Conservation (phyloP, 208 protist species). For the Trypanosoma vivax region DNA sequence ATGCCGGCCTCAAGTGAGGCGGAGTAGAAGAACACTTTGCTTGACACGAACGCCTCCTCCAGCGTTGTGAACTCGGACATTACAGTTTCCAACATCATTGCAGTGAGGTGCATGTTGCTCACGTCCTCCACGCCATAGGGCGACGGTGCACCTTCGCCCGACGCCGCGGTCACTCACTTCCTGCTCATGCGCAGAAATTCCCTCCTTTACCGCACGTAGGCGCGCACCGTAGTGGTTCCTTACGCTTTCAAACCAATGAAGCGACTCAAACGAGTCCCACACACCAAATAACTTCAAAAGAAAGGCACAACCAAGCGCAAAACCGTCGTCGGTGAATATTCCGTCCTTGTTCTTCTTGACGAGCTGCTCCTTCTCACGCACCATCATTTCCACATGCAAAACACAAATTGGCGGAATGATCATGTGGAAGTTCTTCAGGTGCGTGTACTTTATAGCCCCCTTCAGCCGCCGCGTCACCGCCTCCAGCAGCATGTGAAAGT, state of each 20-base stretch:
- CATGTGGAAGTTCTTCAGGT: slow-evolving; percentile 92
- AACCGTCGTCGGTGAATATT: slow-evolving; percentile 96
- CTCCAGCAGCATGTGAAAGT: slow-evolving; percentile 93
- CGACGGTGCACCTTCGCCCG: too few species aligned
- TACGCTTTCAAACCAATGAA: slow-evolving; percentile 94
- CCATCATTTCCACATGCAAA: slow-evolving; percentile 90
- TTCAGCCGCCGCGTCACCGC: slow-evolving; percentile 76
- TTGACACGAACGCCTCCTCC: slow-evolving; percentile 66
- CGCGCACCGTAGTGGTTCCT: slow-evolving; percentile 28
- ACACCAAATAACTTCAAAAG: slow-evolving; percentile 94
- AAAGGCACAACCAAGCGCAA: slow-evolving; percentile 94
- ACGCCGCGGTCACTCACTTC: slow-evolving; percentile 4
- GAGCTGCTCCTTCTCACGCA: slow-evolving; percentile 92
- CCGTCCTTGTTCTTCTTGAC: slow-evolving; percentile 85
- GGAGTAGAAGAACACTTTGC: slow-evolving; percentile 52
- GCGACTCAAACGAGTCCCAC: slow-evolving; percentile 84
- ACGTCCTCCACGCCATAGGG: slow-evolving; percentile 28
- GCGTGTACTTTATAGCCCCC: slow-evolving; percentile 53
- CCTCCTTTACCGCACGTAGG: slow-evolving; percentile 16
- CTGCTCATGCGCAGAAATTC: slow-evolving; percentile 22
- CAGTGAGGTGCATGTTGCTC: slow-evolving; percentile 60
- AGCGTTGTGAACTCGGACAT: slow-evolving; percentile 50
- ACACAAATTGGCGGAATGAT: slow-evolving; percentile 95
- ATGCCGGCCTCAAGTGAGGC: background rate
- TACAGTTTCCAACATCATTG: slow-evolving; percentile 44